Base-by-base conservation (phyloP, 768 basidiomycete species). In the Trametes villosa region DNA sequence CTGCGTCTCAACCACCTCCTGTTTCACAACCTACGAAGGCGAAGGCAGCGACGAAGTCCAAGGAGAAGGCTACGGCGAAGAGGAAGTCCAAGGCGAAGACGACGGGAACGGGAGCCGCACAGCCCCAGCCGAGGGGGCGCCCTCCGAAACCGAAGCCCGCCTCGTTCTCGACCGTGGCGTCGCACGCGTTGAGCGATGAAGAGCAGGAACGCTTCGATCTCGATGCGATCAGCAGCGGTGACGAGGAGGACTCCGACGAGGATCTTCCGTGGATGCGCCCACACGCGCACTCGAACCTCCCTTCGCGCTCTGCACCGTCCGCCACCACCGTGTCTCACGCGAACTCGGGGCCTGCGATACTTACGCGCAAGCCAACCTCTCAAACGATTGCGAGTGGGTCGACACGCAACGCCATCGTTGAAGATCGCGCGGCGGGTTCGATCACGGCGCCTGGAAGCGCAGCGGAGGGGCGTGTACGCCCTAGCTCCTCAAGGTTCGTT, bases 121-220 rank as follows among this genome's bases (percentile, higher is more conserved):
- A 20, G 29, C 36, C 55, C 29, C 41, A 41, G 26, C 9, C 31
- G 2, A 51, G 18, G 6, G 22, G 41, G 15, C 47, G 53, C 29
- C 30, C 36, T 17, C 36, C 11, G n/a, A 17, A 31, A 3, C 45
- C 60, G 12, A 40, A 47, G n/a, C 36, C 46, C 20, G 53, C 59
- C 2, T 51, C 33, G 20, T 49, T 51, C 29, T 57, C 49, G 29
- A 53, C 57, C 17, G 33, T 34, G 5, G 46, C 55, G 8, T 24
- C n/a, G 34, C 38, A 29, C 30, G 46, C 36, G 18, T 48, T 47
- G 36, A 36, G 51, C 29, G 50, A 48, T n/a, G 57, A n/a, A n/a
- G n/a, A 54, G n/a, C 30, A 51, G 9, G 59, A 61, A 27, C 42
- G 49, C 30, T 55, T 63, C 48, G 65, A 54, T 36, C 36, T 63